phyloP scores from a whole-genome alignment of 2,329 filamentous ascomycete species.

The Aureobasidium sp. region DNA sequence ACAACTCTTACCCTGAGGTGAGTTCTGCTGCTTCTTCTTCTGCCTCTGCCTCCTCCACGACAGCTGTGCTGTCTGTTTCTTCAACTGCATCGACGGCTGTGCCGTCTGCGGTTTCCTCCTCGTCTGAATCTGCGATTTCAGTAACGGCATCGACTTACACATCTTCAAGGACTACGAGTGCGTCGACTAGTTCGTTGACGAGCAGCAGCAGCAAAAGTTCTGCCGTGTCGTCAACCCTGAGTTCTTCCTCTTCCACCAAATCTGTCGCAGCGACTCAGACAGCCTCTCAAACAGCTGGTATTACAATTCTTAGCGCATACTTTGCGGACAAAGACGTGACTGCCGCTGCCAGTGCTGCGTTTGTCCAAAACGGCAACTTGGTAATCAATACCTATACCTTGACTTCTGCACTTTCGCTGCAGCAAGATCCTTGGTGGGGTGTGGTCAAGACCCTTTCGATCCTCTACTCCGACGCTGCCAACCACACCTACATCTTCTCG shows the following conservation, averaged over 20 bases:
- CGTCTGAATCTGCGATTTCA: background rate
- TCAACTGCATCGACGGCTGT: background rate
- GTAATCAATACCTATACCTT: conserved; percentile 16
- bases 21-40: background rate
- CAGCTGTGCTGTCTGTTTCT: background rate
- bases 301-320: conserved; percentile 16
- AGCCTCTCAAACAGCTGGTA: background rate
- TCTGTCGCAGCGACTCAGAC: background rate
- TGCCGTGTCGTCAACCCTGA: background rate
- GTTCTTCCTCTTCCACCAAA: background rate
- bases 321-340: conserved; percentile 16
- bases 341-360: conserved; percentile 2
- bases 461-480: conserved; percentile 14
- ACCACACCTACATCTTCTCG: conserved; percentile 13
- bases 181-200: background rate
- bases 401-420: background rate
- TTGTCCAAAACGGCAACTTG: conserved; percentile 4
- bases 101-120: background rate
- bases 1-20: conserved; percentile 21
- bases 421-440: conserved; percentile 13
- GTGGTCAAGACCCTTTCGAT: conserved; percentile 9
- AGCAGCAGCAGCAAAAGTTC: background rate
- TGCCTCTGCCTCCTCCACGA: background rate
- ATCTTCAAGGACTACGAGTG: conserved; percentile 9
- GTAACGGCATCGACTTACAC: background rate